A percentile compares a stretch with the other conserved stretches of the same genome.
phyloP scores from a whole-genome alignment of 2,329 filamentous ascomycete species.

The Pestalotiopsis sp. region DNA sequence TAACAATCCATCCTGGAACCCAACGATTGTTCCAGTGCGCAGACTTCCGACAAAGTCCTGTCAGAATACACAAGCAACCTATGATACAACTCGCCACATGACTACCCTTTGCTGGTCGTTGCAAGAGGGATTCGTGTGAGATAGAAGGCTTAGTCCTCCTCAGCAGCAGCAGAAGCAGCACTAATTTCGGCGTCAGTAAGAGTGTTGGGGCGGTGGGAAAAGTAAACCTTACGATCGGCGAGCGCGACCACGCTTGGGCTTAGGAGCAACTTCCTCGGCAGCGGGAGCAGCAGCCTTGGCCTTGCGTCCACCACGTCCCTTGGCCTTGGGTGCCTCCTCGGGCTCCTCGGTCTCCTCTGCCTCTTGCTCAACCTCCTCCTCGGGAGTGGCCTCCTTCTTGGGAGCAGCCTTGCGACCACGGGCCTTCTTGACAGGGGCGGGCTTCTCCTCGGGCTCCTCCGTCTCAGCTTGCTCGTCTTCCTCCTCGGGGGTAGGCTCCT shows the following conservation, averaged over 20 bases:
- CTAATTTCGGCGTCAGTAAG: not conserved
- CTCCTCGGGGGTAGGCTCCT: slow-evolving; percentile 21
- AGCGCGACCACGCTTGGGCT: slow-evolving; percentile 11
- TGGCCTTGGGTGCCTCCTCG: slow-evolving; percentile 21
- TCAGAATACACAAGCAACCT: not conserved
- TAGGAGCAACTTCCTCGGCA: not conserved
- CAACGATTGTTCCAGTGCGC: not conserved
- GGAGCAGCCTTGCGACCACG: slow-evolving; percentile 8
- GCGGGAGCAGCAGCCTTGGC: slow-evolving; percentile 13
- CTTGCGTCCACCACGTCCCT: slow-evolving; percentile 25
- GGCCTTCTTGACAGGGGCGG: slow-evolving; percentile 29
- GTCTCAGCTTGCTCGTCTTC: slow-evolving; percentile 20
- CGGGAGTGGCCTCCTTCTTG: slow-evolving; percentile 19
- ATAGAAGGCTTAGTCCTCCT: not conserved
- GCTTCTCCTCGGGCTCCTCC: slow-evolving; percentile 17
- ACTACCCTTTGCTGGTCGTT: not conserved
- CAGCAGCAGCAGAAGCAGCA: slow-evolving; percentile 1
- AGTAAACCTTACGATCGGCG: slow-evolving; percentile 10
- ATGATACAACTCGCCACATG: not conserved
- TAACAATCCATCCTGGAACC: not conserved
- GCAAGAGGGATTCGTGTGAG: not conserved
- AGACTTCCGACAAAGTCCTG: not conserved
- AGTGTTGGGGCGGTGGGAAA: not conserved
- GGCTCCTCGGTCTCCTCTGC: slow-evolving; percentile 17
- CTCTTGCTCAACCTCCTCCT: slow-evolving; percentile 17